These are phyloP conservation scores for Graphilbum ipis-grandicollis DNA, from an alignment of 2,329 filamentous ascomycete genomes.

Conservation along the genomic window DNA sequence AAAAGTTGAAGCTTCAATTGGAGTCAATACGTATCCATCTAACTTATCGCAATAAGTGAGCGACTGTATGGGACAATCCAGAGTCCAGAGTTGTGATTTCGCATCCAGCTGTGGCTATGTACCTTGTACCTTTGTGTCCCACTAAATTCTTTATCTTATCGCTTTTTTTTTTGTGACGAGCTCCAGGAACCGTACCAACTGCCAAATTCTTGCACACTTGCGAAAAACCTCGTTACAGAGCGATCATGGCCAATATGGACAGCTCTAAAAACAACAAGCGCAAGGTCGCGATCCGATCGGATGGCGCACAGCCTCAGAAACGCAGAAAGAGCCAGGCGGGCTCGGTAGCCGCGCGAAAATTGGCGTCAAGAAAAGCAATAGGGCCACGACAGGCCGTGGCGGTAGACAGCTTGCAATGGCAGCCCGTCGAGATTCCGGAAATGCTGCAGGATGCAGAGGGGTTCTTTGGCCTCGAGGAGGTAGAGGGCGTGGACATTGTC, in stretches of 20 bases:
- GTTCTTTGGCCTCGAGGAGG: slow-evolving; percentile 81
- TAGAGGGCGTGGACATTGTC: slow-evolving; percentile 80
- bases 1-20: too few species aligned
- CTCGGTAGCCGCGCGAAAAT: too few species aligned
- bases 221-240: not conserved
- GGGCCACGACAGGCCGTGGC: slow-evolving; percentile 14
- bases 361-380: too few species aligned
- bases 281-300: not conserved
- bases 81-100: too few species aligned
- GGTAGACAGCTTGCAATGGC: slow-evolving; percentile 36
- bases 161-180: not conserved
- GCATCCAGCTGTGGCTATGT: too few species aligned
- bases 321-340: slow-evolving; percentile 1
- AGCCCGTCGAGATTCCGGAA: slow-evolving; percentile 49
- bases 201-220: too few species aligned
- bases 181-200: not conserved
- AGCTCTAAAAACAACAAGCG: slow-evolving; percentile 1
- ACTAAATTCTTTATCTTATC: not conserved
- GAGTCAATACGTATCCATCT: too few species aligned
- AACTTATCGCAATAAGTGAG: too few species aligned
- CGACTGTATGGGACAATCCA: too few species aligned
- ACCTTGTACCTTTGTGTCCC: not conserved
- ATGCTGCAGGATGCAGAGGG: slow-evolving; percentile 80
- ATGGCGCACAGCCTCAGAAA: slow-evolving; percentile 1
- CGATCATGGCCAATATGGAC: not conserved